Conservation (phyloP, 805 yeast species). For the Wickerhamomyces hampshirensis region DNA sequence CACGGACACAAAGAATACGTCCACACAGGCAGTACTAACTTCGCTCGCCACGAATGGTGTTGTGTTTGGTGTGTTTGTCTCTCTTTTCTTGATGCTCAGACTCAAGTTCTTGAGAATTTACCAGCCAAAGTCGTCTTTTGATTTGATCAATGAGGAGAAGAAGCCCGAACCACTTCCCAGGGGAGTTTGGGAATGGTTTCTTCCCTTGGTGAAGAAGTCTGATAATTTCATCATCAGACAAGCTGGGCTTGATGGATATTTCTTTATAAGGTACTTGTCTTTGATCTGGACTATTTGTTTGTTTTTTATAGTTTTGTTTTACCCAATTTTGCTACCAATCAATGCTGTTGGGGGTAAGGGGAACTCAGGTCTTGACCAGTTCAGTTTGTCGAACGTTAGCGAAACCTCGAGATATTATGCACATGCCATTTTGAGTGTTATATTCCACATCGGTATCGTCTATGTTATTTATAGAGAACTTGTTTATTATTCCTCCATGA, state of each 20-base stretch:
- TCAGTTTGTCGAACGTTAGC: conserved; percentile 73
- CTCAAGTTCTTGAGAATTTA: conserved; percentile 67
- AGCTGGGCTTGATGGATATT: conserved; percentile 92
- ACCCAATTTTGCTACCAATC: conserved; percentile 75
- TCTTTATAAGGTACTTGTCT: conserved; percentile 75
- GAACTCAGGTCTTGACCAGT: conserved; percentile 63
- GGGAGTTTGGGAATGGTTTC: conserved; percentile 69
- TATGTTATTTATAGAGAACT: conserved; percentile 81
- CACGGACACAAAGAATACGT: conserved; percentile 32
- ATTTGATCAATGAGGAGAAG: conserved; percentile 53
- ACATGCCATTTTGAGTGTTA: conserved; percentile 78
- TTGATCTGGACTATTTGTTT: conserved; percentile 49
- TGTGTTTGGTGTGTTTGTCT: conserved; percentile 57
- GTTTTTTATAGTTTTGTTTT: conserved; percentile 48
- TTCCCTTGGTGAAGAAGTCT: conserved; percentile 56
- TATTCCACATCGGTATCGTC: conserved; percentile 64
- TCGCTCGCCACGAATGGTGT: conserved; percentile 65
- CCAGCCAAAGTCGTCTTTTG: conserved; percentile 71
- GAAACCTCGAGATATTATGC: conserved; percentile 67
- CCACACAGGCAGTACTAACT: conserved; percentile 73
- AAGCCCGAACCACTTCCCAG: conserved; percentile 70
- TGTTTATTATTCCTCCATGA: conserved; percentile 67
- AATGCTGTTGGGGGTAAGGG: conserved; percentile 68
- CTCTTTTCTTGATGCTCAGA: conserved; percentile 61
- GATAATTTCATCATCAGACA: conserved; percentile 77